These are phyloP conservation scores for Sporothrix mexicana DNA, from an alignment of 2,329 filamentous ascomycete species.

Conservation along the genomic window DNA sequence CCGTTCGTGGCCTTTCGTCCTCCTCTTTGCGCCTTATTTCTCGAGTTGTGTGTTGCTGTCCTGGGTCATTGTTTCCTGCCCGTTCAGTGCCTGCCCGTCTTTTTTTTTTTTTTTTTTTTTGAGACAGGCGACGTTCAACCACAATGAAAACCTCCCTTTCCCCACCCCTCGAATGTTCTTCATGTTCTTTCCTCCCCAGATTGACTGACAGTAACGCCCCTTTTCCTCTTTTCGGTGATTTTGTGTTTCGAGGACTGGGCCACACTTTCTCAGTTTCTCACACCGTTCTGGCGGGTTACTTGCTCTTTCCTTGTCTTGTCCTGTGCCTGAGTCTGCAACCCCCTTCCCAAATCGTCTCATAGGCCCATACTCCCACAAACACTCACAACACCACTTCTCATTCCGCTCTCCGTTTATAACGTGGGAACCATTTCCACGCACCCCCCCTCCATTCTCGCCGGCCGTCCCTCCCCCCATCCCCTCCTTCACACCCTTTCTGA, in stretches of 20 bases:
- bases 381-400: not conserved
- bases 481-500: constrained; percentile 12
- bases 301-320: not conserved
- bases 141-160: not conserved
- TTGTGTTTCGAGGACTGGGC: not conserved
- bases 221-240: not conserved
- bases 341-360: not conserved
- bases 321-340: no score
- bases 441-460: constrained; percentile 27
- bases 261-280: not conserved
- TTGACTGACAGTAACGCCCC: not conserved
- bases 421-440: constrained; percentile 7
- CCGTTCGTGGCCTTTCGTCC: constrained; percentile 25
- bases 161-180: constrained; percentile 23
- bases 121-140: not conserved
- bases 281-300: not conserved
- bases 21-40: constrained; percentile 29
- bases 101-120: not conserved
- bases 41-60: not conserved
- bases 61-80: not conserved
- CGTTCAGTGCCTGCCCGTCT: constrained; percentile 6
- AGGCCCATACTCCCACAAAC: not conserved
- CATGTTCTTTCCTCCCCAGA: constrained; percentile 14
- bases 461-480: constrained; percentile 3
- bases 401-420: constrained; percentile 27